Evolutionary conservation across 805 yeast species (phyloP), one percentile per base, ranked within the genome.

Genomic region (Pichia scutulata): DNA sequence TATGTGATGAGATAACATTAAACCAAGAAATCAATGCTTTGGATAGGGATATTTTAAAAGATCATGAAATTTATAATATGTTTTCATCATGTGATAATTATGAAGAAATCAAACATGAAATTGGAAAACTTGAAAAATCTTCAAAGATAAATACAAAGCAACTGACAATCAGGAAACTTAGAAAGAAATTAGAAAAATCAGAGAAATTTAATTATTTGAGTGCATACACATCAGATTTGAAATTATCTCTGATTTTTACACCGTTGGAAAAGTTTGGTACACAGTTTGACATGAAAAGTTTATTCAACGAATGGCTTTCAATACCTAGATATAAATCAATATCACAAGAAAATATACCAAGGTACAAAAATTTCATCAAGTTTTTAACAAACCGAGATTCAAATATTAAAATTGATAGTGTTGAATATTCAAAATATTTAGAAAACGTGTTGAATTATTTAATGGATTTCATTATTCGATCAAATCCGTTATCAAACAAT

Each of bases 191-290:
- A 41, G 50, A 53, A 58, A 40, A 58, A 49, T 7, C 39, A 7
- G 49, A 41, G 33, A 41, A 33, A 14, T 41, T 21, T n/a, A 41
- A 46, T 33, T 30, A 39, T 24, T 46, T 46, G 14, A 39, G 43
- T 45, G 26, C 8, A 12, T 42, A 14, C 23, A 10, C 43, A 44
- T 6, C 41, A 57, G 80, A 49, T 37, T 41, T 49, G 8, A 49
- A 49, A 26, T 24, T 42, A 23, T 41, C 49, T 14, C 2, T 70
- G 45, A 45, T 78, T 7, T 89, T 86, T 60, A 69, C 79, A 0
- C 73, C 76, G 4, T 79, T 74, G 28, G 96, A 89, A 61, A 65
- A 66, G 33, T 76, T 74, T 59, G 96, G 96, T 0, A 75, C 74
- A 53, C 78, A 64, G 55, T 55, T 89, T 19, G 92, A 88, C 53